Evolutionary conservation across 2,329 filamentous ascomycete genomes (phyloP), one percentile per base, ranked within the genome.

Genomic region (Parascedosporium putredinis): DNA sequence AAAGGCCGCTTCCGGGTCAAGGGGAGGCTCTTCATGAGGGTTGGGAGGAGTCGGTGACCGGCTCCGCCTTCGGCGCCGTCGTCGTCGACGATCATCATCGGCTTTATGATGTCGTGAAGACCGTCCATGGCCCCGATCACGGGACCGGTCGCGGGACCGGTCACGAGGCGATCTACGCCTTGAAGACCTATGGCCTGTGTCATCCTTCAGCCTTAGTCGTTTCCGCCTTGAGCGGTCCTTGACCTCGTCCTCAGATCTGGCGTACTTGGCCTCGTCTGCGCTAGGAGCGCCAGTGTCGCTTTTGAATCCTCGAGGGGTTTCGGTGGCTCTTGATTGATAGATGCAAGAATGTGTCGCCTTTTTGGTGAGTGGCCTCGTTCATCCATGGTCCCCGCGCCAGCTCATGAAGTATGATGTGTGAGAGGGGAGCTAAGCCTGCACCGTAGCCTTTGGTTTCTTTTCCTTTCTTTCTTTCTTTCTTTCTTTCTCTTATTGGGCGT

Each of bases 1-100:
- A 64, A 98, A 98, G 1, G 91, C 88, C 0, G 76, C 72, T 36
- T 88, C 83, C 0, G 87, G 75, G 56, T 85, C 79, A 14, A 86
- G 70, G 1, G 70, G 63, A 2, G 67, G 65, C 3, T 66, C 64
- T 0, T 70, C 69, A 56, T 71, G 65, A 0, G 74, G 73, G 52
- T 78, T 71, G 0, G 67, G 65, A 0, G 71, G 70, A 2, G 72
- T 70, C 2, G 69, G 68, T 2, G 72, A 72, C 53, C 67, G 69
- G 16, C 64, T 62, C 47, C 66, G 64, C 40, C 58, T 61, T 34
- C 54, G 57, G 18, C 53, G 54, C 14, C 55, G 54, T 43, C 50
- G 56, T 3, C 52, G 50, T 6, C 52, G 54, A 34, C 47, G 53
- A 12, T 47, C 49, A n/a, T 59, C 61, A 20, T 61, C 60, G 45